Base-by-base conservation (phyloP, 148 eudicot genomes). In the Tetragonia tetragonoides region DNA sequence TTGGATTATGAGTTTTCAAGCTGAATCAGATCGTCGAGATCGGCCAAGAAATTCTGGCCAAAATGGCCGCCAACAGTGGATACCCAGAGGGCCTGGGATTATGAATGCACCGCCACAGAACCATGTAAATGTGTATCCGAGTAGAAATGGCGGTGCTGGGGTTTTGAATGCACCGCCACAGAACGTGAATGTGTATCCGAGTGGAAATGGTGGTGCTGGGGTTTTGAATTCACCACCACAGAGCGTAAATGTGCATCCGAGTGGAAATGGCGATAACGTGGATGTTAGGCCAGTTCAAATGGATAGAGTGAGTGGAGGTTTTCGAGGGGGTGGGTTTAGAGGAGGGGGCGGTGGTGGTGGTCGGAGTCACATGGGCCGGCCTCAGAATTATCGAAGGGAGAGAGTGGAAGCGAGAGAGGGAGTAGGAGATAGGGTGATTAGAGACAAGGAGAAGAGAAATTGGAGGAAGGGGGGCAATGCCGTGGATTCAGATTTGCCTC, bases 1-100 rank as follows among this genome's bases (percentile, higher is more conserved):
- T 73, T 34, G 80, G 81, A 85, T 77, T 82, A 94, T 94, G 98
- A 90, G 88, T 89, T 85, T 75, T 77, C 90, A 87, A 74, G 86
- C 65, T 59, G 89, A 87, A 72, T 75, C 16, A 77, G 88, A 88
- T 61, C 75, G 85, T 70, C 87, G 93, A 73, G 88, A 86, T 74
- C 87, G 92, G 77, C 68, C 85, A 1, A 84, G 90, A 51, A 68
- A 76, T 37, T 62, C 83, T 20, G 84, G 82, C 23, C 90, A 77
- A 66, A 81, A 77, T 78, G 84, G 80, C 54, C 90, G 83, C 21
- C 90, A 82, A 75, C 84, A 87, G 80, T 92, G 95, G 98, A 87
- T 92, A 1, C 91, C 98, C 1, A 84, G 93, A 68, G 90, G 90
- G 37, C 47, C 86, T 39, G 78, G 87, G n/a, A 76, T 63, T 68